Percentiles rank a stretch among this genome's conserved stretches.
Evolutionary conservation across 331 rosid species (phyloP).

Genomic region (Arachis monticola): DNA sequence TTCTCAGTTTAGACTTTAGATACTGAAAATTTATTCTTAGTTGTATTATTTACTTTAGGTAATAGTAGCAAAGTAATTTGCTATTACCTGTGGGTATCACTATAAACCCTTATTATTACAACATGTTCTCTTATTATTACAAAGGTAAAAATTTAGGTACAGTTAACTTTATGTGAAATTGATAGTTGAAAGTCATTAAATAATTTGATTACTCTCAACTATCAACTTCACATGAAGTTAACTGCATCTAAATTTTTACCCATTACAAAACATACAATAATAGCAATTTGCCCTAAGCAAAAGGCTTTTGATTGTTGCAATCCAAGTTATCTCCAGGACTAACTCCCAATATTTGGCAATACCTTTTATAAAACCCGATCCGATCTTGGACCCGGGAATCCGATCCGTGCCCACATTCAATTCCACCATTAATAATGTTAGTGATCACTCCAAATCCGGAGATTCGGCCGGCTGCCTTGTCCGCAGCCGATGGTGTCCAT

Average conservation of each 20-base stretch:
- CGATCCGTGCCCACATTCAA: conserved; percentile 52
- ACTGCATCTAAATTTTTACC: too few species aligned
- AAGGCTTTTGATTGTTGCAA: conserved; percentile 57
- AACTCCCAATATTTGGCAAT: conserved; percentile 47
- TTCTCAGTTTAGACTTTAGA: too few species aligned
- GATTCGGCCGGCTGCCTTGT: conserved; percentile 48
- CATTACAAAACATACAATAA: too few species aligned
- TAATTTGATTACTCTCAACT: too few species aligned
- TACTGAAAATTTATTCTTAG: too few species aligned
- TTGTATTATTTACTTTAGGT: too few species aligned
- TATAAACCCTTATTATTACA: conserved; percentile 17
- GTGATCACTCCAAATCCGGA: conserved; percentile 72
- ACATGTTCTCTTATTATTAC: not conserved
- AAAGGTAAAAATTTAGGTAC: too few species aligned
- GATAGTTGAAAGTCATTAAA: too few species aligned
- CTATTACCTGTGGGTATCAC: not conserved
- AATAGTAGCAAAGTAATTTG: conserved; percentile 1
- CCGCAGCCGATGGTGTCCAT: conserved; percentile 59
- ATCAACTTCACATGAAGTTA: too few species aligned
- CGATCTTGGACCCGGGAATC: conserved; percentile 38
- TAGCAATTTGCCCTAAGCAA: conserved; percentile 13
- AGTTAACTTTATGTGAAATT: too few species aligned
- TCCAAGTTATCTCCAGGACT: conserved; percentile 58
- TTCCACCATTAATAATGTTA: conserved; percentile 65
- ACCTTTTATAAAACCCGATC: conserved; percentile 60